A percentile compares a stretch with the other conserved stretches of the same genome.
phyloP scores from a whole-genome alignment of 176 grass and related monocot species.

The Saccharum officinarum region DNA sequence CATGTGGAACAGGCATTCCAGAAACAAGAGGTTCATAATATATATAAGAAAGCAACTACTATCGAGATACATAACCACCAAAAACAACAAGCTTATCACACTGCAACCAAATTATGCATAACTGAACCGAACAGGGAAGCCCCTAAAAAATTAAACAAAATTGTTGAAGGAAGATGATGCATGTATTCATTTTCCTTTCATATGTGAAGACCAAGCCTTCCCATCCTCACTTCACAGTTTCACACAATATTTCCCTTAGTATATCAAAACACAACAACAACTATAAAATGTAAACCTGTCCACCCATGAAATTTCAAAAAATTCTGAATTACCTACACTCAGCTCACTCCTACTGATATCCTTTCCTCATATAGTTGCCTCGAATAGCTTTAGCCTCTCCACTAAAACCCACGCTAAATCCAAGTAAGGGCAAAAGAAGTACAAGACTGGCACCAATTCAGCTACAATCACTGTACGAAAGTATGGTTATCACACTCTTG shows the following conservation, averaged over 20 bases:
- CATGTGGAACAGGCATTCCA: not conserved
- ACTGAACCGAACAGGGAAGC: not conserved
- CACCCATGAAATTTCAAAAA: not conserved
- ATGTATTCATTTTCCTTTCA: not conserved
- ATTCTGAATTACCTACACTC: not conserved
- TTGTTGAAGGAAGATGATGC: not conserved
- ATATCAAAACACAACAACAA: not conserved
- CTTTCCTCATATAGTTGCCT: not conserved
- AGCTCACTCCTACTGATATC: not conserved
- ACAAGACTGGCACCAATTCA: not conserved
- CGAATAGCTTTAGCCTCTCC: not conserved
- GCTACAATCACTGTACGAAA: not conserved
- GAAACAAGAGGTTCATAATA: not conserved
- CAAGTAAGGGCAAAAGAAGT: not conserved
- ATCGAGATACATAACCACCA: slow-evolving; percentile 4
- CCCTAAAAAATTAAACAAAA: not conserved
- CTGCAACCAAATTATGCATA: not conserved
- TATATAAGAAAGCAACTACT: not conserved
- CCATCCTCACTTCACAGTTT: not conserved
- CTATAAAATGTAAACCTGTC: not conserved
- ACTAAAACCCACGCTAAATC: not conserved
- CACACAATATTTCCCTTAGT: not conserved
- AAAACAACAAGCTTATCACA: not conserved
- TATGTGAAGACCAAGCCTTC: not conserved
- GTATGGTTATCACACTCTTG: not conserved